A percentile compares a stretch with the other conserved stretches of the same genome.
Conservation (phyloP, 2,329 filamentous ascomycete species). For the Scopulariopsis brevicaulis region DNA sequence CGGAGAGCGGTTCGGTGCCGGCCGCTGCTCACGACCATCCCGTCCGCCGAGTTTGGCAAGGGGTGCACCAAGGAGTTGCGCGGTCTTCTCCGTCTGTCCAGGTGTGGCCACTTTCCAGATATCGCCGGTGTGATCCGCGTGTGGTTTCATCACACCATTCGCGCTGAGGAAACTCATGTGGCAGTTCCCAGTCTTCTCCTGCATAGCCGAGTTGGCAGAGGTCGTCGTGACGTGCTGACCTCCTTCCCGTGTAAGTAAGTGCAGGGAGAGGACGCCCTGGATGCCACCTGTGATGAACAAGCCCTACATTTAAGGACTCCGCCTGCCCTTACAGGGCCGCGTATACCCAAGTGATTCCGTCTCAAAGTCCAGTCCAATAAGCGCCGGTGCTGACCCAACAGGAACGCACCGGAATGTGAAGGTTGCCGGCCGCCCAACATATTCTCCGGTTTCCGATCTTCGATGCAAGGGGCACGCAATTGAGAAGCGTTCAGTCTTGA, state of each 20-base stretch:
- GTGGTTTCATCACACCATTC: background rate
- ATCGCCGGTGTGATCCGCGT: too few relatives aligned
- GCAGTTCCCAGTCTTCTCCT: background rate
- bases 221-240: background rate
- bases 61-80: background rate
- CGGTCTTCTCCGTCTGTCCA: background rate
- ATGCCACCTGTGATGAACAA: background rate
- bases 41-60: background rate
- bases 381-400: too few relatives aligned
- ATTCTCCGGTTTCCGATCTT: background rate
- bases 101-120: too few relatives aligned
- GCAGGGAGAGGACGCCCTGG: background rate
- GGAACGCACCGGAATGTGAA: background rate
- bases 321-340: background rate
- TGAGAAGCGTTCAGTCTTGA: background rate
- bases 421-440: background rate
- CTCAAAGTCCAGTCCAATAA: too few relatives aligned
- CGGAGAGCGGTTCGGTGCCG: background rate
- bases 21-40: background rate
- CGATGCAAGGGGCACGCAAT: background rate
- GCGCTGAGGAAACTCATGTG: background rate
- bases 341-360: background rate
- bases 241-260: background rate
- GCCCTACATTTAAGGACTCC: background rate
- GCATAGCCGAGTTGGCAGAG: background rate